A percentile compares a stretch with the other conserved stretches of the same genome.
Conservation (phyloP, 495 filamentous ascomycete species). For the Podospora pseudoanserina region DNA sequence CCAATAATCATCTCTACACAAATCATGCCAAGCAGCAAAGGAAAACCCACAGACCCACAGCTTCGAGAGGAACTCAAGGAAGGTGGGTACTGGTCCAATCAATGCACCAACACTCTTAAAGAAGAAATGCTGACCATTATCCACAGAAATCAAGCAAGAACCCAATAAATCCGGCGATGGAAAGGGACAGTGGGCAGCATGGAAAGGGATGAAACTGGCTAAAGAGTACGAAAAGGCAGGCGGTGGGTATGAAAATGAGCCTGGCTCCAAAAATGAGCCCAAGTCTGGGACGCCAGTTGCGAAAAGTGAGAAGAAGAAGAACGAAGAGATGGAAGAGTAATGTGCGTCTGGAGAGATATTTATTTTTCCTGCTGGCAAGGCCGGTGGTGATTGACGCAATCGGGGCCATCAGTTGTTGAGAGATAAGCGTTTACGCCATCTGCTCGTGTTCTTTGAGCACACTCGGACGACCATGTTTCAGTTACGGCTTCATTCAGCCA, state of each 20-base stretch:
- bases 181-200: slow-evolving; percentile 54
- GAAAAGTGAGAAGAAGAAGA: slow-evolving; percentile 30
- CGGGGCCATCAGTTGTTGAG: no score
- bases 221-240: slow-evolving; percentile 54
- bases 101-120: neutral
- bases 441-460: no score
- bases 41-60: slow-evolving; percentile 52
- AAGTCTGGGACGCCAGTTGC: slow-evolving; percentile 45
- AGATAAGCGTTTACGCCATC: no score
- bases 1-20: neutral
- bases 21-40: slow-evolving; percentile 38
- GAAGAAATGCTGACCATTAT: slow-evolving; percentile 18
- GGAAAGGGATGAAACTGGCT: slow-evolving; percentile 54
- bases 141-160: slow-evolving; percentile 45
- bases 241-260: slow-evolving; percentile 50
- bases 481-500: no score
- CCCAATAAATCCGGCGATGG: slow-evolving; percentile 54
- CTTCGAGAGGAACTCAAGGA: slow-evolving; percentile 51
- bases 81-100: slow-evolving; percentile 22
- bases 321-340: slow-evolving; percentile 26
- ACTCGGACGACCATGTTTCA: no score
- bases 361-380: no score
- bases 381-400: no score
- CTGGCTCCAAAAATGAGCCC: slow-evolving; percentile 52
- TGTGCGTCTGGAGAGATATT: neutral